Evolutionary conservation across 345 rosid species (phyloP).

Genomic region (Euphorbia pulcherrima): DNA sequence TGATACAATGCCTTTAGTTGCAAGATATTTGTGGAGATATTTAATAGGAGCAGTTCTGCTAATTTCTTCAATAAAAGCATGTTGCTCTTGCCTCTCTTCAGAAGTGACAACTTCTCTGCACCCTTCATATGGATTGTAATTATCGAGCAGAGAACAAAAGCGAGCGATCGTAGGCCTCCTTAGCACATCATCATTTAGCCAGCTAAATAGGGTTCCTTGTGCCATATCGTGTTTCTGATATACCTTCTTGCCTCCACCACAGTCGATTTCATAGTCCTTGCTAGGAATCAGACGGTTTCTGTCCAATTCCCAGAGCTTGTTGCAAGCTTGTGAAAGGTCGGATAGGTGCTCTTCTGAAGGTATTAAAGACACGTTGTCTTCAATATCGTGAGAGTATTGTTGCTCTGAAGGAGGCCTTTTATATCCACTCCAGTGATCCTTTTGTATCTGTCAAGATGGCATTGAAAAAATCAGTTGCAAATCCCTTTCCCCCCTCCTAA

Average conservation of each 20-base stretch:
- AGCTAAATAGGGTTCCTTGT: conserved; percentile 58
- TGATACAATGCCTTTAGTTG: conserved; percentile 51
- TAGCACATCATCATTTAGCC: conserved; percentile 64
- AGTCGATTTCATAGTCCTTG: conserved; percentile 77
- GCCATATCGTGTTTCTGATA: conserved; percentile 71
- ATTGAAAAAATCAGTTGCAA: not conserved
- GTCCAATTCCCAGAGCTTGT: conserved; percentile 88
- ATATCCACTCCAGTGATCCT: conserved; percentile 73
- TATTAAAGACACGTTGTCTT: conserved; percentile 34
- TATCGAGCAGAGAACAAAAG: conserved; percentile 84
- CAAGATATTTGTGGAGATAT: conserved; percentile 75
- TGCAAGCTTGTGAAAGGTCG: conserved; percentile 74
- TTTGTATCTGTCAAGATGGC: conserved; percentile 44
- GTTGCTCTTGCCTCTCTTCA: conserved; percentile 85
- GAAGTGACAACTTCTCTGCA: conserved; percentile 72
- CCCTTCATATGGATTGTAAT: conserved; percentile 77
- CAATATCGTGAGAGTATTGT: conserved; percentile 58
- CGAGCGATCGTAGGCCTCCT: conserved; percentile 74
- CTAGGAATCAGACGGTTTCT: conserved; percentile 70
- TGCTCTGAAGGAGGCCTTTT: conserved; percentile 68
- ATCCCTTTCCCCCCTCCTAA: not conserved
- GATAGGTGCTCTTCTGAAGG: conserved; percentile 73
- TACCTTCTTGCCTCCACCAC: conserved; percentile 88
- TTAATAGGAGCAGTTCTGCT: conserved; percentile 81
- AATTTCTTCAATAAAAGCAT: conserved; percentile 86